Percentiles rank a stretch among this genome's conserved stretches.
These are phyloP conservation scores for Orbilia ellipsospora DNA, from an alignment of 2,329 filamentous ascomycete genomes.

Conservation along the genomic window DNA sequence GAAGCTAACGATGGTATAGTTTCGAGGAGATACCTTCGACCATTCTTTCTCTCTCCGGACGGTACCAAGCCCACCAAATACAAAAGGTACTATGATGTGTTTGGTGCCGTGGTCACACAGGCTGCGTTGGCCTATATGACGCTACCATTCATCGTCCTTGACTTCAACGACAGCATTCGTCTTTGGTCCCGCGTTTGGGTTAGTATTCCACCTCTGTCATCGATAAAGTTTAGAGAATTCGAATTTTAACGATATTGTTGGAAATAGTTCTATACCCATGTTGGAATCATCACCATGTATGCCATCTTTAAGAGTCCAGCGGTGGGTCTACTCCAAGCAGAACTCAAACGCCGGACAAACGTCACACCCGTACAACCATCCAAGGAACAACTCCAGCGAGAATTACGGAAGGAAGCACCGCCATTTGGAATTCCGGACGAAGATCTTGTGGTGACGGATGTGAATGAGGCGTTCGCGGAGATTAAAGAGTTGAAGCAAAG, in stretches of 20 bases:
- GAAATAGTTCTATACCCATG: constrained; percentile 81
- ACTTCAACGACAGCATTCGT: constrained; percentile 74
- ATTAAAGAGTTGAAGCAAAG: constrained; percentile 51
- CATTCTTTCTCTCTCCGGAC: constrained; percentile 83
- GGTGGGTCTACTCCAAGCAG: constrained; percentile 65
- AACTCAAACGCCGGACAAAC: constrained; percentile 35
- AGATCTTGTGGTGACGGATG: constrained; percentile 47
- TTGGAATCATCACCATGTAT: constrained; percentile 74
- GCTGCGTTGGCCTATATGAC: constrained; percentile 83
- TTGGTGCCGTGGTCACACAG: constrained; percentile 80
- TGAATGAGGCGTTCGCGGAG: constrained; percentile 55
- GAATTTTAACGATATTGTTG: neutral
- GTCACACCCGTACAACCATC: constrained; percentile 13
- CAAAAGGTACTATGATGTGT: constrained; percentile 88
- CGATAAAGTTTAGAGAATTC: neutral
- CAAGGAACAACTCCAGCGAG: constrained; percentile 18
- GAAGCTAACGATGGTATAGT: constrained; percentile 68
- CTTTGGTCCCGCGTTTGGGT: constrained; percentile 79
- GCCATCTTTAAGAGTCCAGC: constrained; percentile 83
- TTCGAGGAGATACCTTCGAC: constrained; percentile 86
- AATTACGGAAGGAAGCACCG: constrained; percentile 57
- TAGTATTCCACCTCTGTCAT: constrained; percentile 7
- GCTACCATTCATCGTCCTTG: constrained; percentile 85
- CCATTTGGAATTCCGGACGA: constrained; percentile 60
- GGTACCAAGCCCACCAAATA: constrained; percentile 74